Conservation (phyloP, 768 basidiomycete species). For the Coprinopsis marcescibilis region DNA sequence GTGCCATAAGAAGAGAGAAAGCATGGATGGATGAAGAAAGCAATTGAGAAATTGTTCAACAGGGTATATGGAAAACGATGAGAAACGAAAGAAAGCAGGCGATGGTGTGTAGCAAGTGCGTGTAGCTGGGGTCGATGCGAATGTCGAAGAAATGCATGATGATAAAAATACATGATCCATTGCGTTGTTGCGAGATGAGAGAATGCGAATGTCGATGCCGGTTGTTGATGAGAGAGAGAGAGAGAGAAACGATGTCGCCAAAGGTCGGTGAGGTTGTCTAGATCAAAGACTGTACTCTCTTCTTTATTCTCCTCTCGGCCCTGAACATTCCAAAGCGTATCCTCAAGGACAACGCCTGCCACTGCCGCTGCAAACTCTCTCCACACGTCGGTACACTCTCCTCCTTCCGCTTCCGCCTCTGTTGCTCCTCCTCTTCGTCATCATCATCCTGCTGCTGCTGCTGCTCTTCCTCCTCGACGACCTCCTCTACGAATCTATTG, state of each 20-base stretch:
- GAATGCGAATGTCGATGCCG: background rate
- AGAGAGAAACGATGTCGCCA: background rate
- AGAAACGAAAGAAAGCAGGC: background rate
- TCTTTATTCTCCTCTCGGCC: conserved; percentile 30
- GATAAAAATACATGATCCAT: conserved; percentile 10
- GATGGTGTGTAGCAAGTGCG: background rate
- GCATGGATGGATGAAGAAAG: background rate
- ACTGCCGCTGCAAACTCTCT: conserved; percentile 47
- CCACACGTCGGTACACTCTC: conserved; percentile 52
- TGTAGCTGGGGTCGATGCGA: background rate
- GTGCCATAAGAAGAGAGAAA: background rate
- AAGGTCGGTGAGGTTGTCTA: conserved; percentile 1
- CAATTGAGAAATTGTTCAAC: no score
- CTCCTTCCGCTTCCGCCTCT: conserved; percentile 8
- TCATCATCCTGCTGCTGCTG: conserved; percentile 21
- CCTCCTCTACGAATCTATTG: conserved; percentile 9
- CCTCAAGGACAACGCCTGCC: conserved; percentile 54
- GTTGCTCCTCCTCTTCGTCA: conserved; percentile 5
- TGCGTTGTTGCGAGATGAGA: background rate
- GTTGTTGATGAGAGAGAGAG: background rate
- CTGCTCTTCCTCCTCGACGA: conserved; percentile 10
- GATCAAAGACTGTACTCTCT: conserved; percentile 23
- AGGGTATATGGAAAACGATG: background rate
- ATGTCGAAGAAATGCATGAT: background rate
- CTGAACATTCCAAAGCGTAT: conserved; percentile 56